Evolutionary conservation across 495 filamentous ascomycete genomes (phyloP).

Genomic region (Penicillium alfredii): DNA sequence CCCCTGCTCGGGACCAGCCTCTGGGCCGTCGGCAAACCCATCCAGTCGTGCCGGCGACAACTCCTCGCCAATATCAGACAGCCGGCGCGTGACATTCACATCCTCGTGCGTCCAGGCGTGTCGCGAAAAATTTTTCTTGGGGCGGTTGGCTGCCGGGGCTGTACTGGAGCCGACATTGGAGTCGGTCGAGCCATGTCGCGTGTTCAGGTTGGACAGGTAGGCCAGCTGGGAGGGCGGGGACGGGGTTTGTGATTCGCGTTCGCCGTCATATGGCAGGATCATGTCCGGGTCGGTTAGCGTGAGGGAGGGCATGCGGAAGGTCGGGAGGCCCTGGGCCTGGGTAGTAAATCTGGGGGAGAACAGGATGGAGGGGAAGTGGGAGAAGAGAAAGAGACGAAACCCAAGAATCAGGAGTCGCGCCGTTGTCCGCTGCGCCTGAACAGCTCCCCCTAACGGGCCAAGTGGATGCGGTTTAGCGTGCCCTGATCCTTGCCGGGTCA

Average conservation of each 20-base stretch:
- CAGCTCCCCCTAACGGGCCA: constrained; percentile 17
- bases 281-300: constrained; percentile 91
- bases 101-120: constrained; percentile 46
- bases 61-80: constrained; percentile 71
- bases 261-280: constrained; percentile 66
- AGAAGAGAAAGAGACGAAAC: constrained; percentile 5
- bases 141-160: constrained; percentile 10
- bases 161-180: constrained; percentile 15
- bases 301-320: constrained; percentile 53
- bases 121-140: constrained; percentile 38
- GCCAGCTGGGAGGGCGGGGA: constrained; percentile 42
- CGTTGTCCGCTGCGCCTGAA: constrained; percentile 6
- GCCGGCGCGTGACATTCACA: constrained; percentile 53
- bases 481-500: constrained; percentile 23
- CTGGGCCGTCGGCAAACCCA: constrained; percentile 10
- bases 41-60: constrained; percentile 24
- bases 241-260: constrained; percentile 50
- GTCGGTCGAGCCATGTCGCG: too few species aligned
- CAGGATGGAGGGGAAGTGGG: constrained; percentile 2
- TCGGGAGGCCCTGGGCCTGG: constrained; percentile 11
- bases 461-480: constrained; percentile 21
- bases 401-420: constrained; percentile 6
- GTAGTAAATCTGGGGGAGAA: not conserved
- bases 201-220: constrained; percentile 34
- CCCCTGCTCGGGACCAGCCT: constrained; percentile 3